Evolutionary conservation across 129 eudicot genomes (phyloP).

Genomic region (Arctium lappa): DNA sequence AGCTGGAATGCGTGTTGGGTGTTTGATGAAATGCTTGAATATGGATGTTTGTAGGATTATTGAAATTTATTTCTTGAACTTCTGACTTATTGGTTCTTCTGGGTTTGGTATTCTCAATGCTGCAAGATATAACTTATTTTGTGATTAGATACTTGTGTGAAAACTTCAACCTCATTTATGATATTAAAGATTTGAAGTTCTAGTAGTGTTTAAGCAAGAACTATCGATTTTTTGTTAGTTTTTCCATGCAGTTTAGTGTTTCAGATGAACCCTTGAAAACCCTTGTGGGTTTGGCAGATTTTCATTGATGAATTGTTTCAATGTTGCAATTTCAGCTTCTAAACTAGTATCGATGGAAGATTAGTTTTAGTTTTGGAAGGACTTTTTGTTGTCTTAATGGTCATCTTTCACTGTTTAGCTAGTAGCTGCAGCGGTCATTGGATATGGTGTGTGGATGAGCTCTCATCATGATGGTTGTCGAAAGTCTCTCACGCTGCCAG

Average conservation of each 20-base stretch:
- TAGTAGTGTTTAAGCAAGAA: slow-evolving; percentile 5
- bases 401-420: slow-evolving; percentile 42
- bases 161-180: neutral
- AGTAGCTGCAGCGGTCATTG: slow-evolving; percentile 66
- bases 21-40: slow-evolving; percentile 6
- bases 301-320: neutral
- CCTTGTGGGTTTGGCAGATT: neutral
- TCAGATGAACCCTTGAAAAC: neutral
- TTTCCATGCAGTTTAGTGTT: slow-evolving; percentile 3
- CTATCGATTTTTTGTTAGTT: neutral
- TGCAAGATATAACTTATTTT: neutral
- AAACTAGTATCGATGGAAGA: neutral
- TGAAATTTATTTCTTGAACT: neutral
- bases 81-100: neutral
- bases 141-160: neutral
- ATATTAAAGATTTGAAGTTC: neutral
- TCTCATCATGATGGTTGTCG: slow-evolving; percentile 71
- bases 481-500: slow-evolving; percentile 76
- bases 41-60: neutral
- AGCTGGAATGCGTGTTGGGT: slow-evolving; percentile 6
- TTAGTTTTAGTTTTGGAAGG: neutral
- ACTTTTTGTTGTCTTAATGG: slow-evolving; percentile 7
- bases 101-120: neutral
- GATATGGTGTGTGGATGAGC: slow-evolving; percentile 95
- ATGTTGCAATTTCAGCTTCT: neutral